Evolutionary conservation across 2,329 filamentous ascomycete species (phyloP).

Genomic region (Paramyrothecium roridum): DNA sequence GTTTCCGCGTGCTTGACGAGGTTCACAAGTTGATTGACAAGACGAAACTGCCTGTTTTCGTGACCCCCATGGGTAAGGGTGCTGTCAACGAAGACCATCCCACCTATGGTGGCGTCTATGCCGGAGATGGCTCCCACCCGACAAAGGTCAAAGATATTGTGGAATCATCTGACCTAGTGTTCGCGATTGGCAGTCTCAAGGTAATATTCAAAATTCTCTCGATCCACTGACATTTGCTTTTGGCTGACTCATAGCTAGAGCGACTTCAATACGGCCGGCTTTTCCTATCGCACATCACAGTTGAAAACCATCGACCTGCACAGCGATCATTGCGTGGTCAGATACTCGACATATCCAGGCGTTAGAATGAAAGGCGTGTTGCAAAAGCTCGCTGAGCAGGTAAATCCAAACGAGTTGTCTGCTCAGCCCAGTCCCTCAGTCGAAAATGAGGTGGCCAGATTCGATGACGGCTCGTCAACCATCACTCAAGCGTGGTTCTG

Average conservation of each 20-base stretch:
- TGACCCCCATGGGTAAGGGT: slow-evolving; percentile 88
- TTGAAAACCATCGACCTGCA: slow-evolving; percentile 81
- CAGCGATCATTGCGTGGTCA: slow-evolving; percentile 67
- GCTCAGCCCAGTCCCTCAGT: slow-evolving; percentile 51
- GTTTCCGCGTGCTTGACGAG: slow-evolving; percentile 70
- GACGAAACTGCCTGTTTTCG: slow-evolving; percentile 75
- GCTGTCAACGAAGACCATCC: slow-evolving; percentile 72
- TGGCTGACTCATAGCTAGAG: slow-evolving; percentile 37
- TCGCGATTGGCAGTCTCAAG: slow-evolving; percentile 65
- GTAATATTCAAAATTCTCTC: slow-evolving; percentile 12
- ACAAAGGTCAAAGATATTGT: slow-evolving; percentile 60
- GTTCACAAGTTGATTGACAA: slow-evolving; percentile 70
- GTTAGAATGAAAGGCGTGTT: slow-evolving; percentile 78
- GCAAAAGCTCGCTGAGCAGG: slow-evolving; percentile 60
- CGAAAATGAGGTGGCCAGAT: slow-evolving; percentile 43
- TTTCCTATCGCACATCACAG: slow-evolving; percentile 74
- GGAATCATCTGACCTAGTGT: slow-evolving; percentile 67
- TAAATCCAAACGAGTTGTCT: slow-evolving; percentile 57
- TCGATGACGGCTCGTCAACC: slow-evolving; percentile 31
- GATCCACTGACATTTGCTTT: not conserved
- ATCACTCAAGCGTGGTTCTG: slow-evolving; percentile 76
- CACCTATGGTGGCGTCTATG: slow-evolving; percentile 83
- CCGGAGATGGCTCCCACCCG: slow-evolving; percentile 69
- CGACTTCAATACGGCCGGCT: slow-evolving; percentile 81
- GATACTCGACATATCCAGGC: slow-evolving; percentile 75